Evolutionary conservation across 352 stramenopile genomes (phyloP), one percentile per base, ranked within the genome.

Genomic region (Globisporangium cylindrosporum): DNA sequence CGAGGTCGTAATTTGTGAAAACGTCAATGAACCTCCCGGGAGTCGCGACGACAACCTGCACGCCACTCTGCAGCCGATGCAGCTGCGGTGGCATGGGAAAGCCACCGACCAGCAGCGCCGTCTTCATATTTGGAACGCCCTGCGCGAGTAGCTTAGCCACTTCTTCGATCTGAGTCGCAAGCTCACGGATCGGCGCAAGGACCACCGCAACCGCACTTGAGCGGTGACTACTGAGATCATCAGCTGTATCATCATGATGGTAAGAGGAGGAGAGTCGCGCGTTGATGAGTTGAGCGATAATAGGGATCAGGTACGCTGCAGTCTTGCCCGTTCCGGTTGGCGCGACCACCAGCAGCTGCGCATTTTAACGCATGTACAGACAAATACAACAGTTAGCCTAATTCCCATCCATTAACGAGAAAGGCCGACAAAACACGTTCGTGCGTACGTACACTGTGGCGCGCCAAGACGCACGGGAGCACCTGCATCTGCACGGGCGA

Each of bases 401-500:
- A 24, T 56, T 18, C 18, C 49, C 14, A 32, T 32, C 57, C 8
- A 25, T 46, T 43, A 18, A 15, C 51, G 14, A 12, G 46, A n/a
- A 62, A 58, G 14, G 36, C 43, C 27, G 27, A 32, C 27, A 32
- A 64, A 61, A 25, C 32, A 58, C 38, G 10, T 14, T 14, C 8
- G 34, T 12, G 10, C 34, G 34, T 12, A 64, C 71, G 58, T 76
- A 90, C 77, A 69, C 92, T 71, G 14, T 65, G 48, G 15, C 79
- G 69, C 5, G 72, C 46, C 6, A 92, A 36, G 4, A 78, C 71
- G 36, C 76, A 84, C 51, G 86, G 86, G 18, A 92, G 77, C 5
- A 73, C 78, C 63, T 92, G 84, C 86, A 92, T 94, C 66, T 94
- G 86, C 57, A 94, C 82, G 3, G 86, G 79, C 43, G 86, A 91